These are phyloP conservation scores for Colletotrichum destructivum DNA, from an alignment of 2,329 filamentous ascomycete species.

Conservation along the genomic window DNA sequence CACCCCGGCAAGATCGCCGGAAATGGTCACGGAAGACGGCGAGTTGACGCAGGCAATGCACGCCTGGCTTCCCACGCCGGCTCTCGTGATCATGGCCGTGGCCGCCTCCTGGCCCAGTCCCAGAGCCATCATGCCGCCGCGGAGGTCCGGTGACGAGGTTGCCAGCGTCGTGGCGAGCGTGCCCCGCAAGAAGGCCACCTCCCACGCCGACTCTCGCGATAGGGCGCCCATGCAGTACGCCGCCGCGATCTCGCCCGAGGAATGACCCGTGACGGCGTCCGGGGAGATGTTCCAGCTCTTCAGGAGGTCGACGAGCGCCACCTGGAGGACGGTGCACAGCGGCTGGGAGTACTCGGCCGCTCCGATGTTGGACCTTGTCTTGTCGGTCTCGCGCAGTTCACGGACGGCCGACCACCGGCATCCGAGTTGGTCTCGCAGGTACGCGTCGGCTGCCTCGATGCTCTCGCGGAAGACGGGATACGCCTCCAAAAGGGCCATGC, in stretches of 20 bases:
- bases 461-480: constrained; percentile 5
- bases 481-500: constrained; percentile 11
- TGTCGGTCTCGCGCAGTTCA: constrained; percentile 31
- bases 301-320: constrained; percentile 56
- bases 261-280: constrained; percentile 54
- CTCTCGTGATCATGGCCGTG: neutral
- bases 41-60: constrained; percentile 63
- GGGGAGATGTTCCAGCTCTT: constrained; percentile 48
- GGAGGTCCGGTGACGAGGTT: neutral
- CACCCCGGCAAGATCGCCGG: constrained; percentile 62
- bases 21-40: constrained; percentile 65
- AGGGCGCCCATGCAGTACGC: constrained; percentile 53
- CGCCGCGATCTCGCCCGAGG: constrained; percentile 58
- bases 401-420: constrained; percentile 46
- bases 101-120: neutral
- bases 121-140: constrained; percentile 4
- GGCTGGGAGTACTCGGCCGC: constrained; percentile 52
- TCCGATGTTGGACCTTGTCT: constrained; percentile 38
- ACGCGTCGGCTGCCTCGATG: neutral
- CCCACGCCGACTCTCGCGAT: constrained; percentile 52
- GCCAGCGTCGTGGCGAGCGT: neutral
- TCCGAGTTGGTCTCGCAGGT: neutral
- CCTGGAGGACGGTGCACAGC: constrained; percentile 59
- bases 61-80: neutral
- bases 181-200: constrained; percentile 48